Evolutionary conservation across 805 yeast species (phyloP).

Genomic region (Yamadazyma ubonensis): DNA sequence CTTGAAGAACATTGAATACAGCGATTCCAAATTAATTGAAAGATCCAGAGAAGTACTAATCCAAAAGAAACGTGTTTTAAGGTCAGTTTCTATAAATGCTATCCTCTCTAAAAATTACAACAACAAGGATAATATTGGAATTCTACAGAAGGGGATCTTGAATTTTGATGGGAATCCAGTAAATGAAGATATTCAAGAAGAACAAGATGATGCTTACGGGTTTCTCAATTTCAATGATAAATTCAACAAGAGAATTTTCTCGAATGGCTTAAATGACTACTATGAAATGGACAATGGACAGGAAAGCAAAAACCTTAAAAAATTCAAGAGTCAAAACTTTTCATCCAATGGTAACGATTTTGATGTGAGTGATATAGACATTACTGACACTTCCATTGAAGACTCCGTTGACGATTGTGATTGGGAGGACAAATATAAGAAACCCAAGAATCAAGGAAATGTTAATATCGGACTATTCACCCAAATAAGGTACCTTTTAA

Average conservation of each 20-base stretch:
- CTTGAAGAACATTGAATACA: constrained; percentile 40
- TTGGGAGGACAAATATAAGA: constrained; percentile 8
- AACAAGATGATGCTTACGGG: constrained; percentile 31
- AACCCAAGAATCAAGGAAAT: constrained; percentile 14
- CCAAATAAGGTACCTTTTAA: constrained; percentile 34
- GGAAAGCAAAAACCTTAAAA: constrained; percentile 25
- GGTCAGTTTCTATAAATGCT: constrained; percentile 37
- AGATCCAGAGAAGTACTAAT: constrained; percentile 47
- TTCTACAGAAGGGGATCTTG: constrained; percentile 18
- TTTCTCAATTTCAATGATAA: constrained; percentile 27
- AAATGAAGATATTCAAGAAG: constrained; percentile 4
- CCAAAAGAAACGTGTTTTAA: constrained; percentile 41
- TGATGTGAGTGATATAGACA: constrained; percentile 7
- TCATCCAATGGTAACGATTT: not conserved
- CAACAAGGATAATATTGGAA: constrained; percentile 12
- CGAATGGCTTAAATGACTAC: constrained; percentile 27
- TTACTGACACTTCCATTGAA: constrained; percentile 7
- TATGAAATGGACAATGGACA: constrained; percentile 20
- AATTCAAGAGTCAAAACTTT: constrained; percentile 36
- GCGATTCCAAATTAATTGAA: constrained; percentile 53
- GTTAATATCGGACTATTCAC: constrained; percentile 29
- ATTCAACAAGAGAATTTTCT: constrained; percentile 25
- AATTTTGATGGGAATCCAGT: constrained; percentile 17
- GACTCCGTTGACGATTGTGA: constrained; percentile 15
- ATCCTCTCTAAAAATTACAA: constrained; percentile 21